Evolutionary conservation across 1,284 basidiomycete genomes (phyloP).

Genomic region (Puccinia brachypodii): DNA sequence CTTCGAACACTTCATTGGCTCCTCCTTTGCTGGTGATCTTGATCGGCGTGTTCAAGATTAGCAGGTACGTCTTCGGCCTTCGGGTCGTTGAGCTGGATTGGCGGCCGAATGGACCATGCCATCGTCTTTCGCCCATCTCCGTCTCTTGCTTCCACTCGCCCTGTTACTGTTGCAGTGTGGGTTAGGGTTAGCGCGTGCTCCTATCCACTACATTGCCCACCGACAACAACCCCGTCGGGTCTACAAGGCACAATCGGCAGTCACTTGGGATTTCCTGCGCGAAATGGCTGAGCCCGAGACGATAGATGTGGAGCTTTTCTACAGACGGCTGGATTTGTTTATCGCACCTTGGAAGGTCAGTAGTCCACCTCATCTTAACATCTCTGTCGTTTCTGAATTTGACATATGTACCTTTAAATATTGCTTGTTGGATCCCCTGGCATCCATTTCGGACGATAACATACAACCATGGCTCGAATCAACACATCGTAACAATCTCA

Average conservation of each 20-base stretch:
- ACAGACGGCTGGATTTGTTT: constrained; percentile 12
- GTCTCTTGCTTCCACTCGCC: no score
- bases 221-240: no score
- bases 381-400: background rate
- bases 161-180: no score
- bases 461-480: no score
- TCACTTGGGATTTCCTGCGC: no score
- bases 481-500: background rate
- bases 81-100: background rate
- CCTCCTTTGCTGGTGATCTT: background rate
- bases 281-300: constrained; percentile 12
- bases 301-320: constrained; percentile 14
- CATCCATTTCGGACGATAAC: no score
- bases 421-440: no score
- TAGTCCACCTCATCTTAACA: background rate
- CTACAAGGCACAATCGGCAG: no score
- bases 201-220: no score
- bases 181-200: no score
- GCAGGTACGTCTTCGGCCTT: constrained; percentile 4
- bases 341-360: constrained; percentile 32
- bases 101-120: background rate
- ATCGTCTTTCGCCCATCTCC: background rate
- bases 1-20: background rate
- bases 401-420: no score
- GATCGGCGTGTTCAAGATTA: constrained; percentile 38